phyloP scores from a whole-genome alignment of 495 filamentous ascomycete species.

The Sphaerosporella brunnea region DNA sequence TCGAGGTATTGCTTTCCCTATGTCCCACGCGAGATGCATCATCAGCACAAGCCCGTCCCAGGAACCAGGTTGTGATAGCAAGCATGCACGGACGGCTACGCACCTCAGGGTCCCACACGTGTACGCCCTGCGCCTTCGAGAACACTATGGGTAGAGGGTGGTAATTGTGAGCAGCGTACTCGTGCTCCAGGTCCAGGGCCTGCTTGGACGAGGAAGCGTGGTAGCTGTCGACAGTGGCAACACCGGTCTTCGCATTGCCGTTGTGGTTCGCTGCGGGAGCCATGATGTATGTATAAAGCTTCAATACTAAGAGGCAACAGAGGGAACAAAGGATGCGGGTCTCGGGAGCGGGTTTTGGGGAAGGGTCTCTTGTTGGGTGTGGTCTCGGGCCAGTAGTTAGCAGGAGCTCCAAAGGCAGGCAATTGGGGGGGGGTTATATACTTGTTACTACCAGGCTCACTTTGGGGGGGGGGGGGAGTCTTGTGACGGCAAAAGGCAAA shows the following conservation, averaged over 20 bases:
- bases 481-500: too few relatives aligned
- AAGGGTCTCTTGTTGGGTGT: too few relatives aligned
- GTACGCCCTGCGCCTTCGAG: conserved; percentile 58
- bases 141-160: conserved; percentile 92
- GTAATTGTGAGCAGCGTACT: conserved; percentile 94
- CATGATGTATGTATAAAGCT: too few relatives aligned
- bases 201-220: conserved; percentile 63
- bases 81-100: conserved; percentile 6
- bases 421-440: too few relatives aligned
- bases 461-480: too few relatives aligned
- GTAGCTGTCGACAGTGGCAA: conserved; percentile 7
- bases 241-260: not conserved
- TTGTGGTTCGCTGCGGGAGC: too few relatives aligned
- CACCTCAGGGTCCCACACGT: conserved; percentile 85
- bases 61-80: not conserved
- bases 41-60: not conserved
- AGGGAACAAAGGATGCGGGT: too few relatives aligned
- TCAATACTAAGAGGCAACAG: too few relatives aligned
- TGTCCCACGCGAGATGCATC: not conserved
- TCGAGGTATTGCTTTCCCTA: conserved; percentile 85
- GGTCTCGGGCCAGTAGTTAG: too few relatives aligned
- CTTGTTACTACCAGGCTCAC: too few relatives aligned
- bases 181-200: conserved; percentile 64
- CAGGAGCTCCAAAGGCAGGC: too few relatives aligned
- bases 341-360: too few relatives aligned